Evolutionary conservation across 1,284 basidiomycete genomes (phyloP).

Genomic region (Boletus sp.): DNA sequence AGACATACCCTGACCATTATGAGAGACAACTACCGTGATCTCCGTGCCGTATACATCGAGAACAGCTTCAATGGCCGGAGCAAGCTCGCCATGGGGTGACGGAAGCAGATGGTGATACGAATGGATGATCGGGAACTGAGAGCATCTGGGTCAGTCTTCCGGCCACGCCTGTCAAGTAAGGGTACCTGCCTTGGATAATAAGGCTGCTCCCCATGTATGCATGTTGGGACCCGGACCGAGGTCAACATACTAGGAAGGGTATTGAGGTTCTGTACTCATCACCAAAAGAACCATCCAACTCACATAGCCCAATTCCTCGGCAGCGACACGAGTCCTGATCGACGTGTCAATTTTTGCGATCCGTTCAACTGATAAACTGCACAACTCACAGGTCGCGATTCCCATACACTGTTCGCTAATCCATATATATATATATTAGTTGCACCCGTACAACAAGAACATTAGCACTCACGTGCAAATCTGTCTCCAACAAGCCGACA

Average conservation of each 20-base stretch:
- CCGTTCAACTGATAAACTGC: not conserved
- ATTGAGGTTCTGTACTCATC: slow-evolving; percentile 8
- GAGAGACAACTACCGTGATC: slow-evolving; percentile 82
- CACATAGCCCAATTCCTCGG: slow-evolving; percentile 83
- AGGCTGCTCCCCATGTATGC: slow-evolving; percentile 89
- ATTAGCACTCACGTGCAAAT: slow-evolving; percentile 65
- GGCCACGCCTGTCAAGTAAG: not conserved
- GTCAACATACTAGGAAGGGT: slow-evolving; percentile 59
- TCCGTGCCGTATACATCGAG: slow-evolving; percentile 81
- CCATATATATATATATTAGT: slow-evolving; percentile 3
- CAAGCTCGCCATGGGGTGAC: slow-evolving; percentile 86
- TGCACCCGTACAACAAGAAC: not conserved
- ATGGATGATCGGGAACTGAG: slow-evolving; percentile 87
- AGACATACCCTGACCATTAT: slow-evolving; percentile 84
- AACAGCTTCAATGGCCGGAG: slow-evolving; percentile 89
- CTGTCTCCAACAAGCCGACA: slow-evolving; percentile 83
- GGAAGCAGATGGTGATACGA: slow-evolving; percentile 89
- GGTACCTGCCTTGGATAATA: slow-evolving; percentile 70
- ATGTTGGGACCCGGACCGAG: slow-evolving; percentile 86
- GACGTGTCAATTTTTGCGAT: slow-evolving; percentile 2
- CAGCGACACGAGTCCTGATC: slow-evolving; percentile 67
- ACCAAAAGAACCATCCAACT: slow-evolving; percentile 26
- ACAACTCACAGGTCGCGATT: slow-evolving; percentile 78
- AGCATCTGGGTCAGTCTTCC: slow-evolving; percentile 1
- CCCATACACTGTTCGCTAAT: slow-evolving; percentile 81